These are phyloP conservation scores for Geranium brycei DNA, from an alignment of 345 rosid genomes.

Conservation along the genomic window DNA sequence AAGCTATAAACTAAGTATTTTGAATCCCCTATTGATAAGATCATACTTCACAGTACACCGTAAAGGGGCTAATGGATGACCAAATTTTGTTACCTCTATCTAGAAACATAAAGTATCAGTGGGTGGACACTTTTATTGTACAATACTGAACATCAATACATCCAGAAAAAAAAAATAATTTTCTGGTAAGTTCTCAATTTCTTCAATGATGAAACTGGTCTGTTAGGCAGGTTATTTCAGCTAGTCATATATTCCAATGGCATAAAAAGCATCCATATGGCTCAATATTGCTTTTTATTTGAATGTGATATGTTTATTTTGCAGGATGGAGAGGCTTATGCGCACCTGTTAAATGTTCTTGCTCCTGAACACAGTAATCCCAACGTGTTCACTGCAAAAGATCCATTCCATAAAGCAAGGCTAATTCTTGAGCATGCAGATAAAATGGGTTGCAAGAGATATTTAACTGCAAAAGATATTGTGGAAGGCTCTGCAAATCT, in stretches of 20 bases:
- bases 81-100: background rate
- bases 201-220: background rate
- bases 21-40: background rate
- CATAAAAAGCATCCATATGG: background rate
- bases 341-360: slow-evolving; percentile 76
- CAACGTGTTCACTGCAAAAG: slow-evolving; percentile 42
- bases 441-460: slow-evolving; percentile 94
- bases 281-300: slow-evolving; percentile 4
- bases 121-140: background rate
- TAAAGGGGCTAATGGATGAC: background rate
- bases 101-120: background rate
- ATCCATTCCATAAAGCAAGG: slow-evolving; percentile 58
- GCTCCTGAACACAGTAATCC: slow-evolving; percentile 76
- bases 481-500: slow-evolving; percentile 96
- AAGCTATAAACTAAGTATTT: background rate
- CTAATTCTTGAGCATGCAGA: slow-evolving; percentile 92
- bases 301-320: slow-evolving; percentile 9
- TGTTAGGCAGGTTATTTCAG: background rate
- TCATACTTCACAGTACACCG: background rate
- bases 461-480: slow-evolving; percentile 85
- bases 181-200: background rate
- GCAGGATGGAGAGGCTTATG: slow-evolving; percentile 98
- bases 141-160: background rate
- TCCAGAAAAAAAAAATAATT: too few species aligned
- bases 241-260: background rate